Evolutionary conservation across 805 yeast genomes (phyloP), one percentile per base, ranked within the genome.

Genomic region (Jamesozyma lodderae): DNA sequence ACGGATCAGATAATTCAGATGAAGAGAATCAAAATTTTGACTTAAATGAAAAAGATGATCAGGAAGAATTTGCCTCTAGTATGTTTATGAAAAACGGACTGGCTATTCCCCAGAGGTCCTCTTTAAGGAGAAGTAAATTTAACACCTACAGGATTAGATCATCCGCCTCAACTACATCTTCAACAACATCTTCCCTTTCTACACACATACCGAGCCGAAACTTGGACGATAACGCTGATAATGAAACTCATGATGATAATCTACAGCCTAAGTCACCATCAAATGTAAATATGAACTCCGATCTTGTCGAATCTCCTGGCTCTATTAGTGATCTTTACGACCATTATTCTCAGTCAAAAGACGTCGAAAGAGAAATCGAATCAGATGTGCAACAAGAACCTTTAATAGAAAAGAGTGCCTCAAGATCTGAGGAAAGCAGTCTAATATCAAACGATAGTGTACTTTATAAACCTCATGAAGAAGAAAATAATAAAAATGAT

Each of bases 111-210:
- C 54, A 46, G 35, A 62, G 62, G 41, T 64, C 60, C 5, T 53
- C 65, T 0, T 44, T 63, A 31, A 69, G 63, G 47, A 65, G 77
- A 52, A 64, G 72, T 42, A 63, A 69, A 47, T 71, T 76, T 67
- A 66, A 72, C 22, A 69, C 75, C 1, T 72, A 72, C 48, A 63
- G 73, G 44, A 60, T 66, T 53, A 67, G 65, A 42, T 49, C 59
- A 9, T 14, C 38, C 2, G 21, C 41, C 42, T 49, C 59, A 20
- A 20, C 43, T 6, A n/a, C 38, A 1, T n/a, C 38, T 6, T 4
- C 38, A 32, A 11, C n/a, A 25, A 5, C 28, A 7, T 25, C 28
- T 25, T 18, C 14, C 16, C 5, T 16, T n/a, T 10, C 19, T 6
- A n/a, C 27, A n/a, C 21, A 14, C 22, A 15, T n/a, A 15, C 10